Evolutionary conservation across 257 asterid genomes (phyloP).

Genomic region (Apocynum venetum): DNA sequence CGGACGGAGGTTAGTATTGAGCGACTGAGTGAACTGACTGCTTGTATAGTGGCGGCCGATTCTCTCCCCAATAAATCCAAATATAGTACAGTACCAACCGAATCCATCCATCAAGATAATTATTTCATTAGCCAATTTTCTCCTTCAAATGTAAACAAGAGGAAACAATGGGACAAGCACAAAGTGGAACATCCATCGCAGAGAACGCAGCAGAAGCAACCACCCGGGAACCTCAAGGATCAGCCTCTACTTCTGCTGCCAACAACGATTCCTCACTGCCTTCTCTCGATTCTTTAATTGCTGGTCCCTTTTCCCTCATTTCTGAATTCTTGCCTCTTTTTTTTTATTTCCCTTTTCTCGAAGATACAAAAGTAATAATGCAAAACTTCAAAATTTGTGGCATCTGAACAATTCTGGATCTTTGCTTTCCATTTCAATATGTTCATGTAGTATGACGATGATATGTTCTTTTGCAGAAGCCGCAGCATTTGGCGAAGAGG

Average conservation of each 20-base stretch:
- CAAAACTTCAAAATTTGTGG: background rate
- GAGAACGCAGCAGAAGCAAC: slow-evolving; percentile 2
- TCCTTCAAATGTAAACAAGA: background rate
- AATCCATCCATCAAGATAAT: background rate
- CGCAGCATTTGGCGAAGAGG: slow-evolving; percentile 65
- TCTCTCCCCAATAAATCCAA: background rate
- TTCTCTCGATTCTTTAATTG: slow-evolving; percentile 62
- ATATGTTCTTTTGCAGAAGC: slow-evolving; percentile 42
- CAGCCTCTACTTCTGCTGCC: slow-evolving; percentile 22
- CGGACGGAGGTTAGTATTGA: no score
- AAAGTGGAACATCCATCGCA: slow-evolving; percentile 10
- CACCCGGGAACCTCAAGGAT: background rate
- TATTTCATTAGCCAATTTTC: background rate
- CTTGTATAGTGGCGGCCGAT: no score
- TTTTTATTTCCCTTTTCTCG: background rate
- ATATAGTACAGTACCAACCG: background rate
- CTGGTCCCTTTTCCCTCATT: slow-evolving; percentile 18
- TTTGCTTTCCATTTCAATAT: background rate
- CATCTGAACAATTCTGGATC: background rate
- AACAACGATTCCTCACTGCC: slow-evolving; percentile 21
- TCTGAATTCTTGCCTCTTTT: background rate
- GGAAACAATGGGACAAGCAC: slow-evolving; percentile 20
- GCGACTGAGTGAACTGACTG: no score
- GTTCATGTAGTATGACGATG: background rate
- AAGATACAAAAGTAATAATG: background rate